These are phyloP conservation scores for Ambrosiella cleistominuta DNA, from an alignment of 2,329 filamentous ascomycete species.

Conservation along the genomic window DNA sequence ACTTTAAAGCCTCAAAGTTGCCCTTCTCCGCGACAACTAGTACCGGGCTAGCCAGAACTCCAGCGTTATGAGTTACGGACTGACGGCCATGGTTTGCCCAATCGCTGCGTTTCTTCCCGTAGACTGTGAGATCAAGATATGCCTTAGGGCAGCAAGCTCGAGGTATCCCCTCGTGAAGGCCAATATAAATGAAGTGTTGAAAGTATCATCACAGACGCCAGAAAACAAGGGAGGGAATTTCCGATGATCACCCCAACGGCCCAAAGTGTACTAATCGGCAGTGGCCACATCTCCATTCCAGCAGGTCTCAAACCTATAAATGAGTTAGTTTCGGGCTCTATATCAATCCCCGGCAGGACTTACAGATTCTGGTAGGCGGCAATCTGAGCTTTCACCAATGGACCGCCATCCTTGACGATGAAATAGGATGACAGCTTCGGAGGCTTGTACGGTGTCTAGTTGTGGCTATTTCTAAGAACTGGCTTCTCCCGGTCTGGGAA, in stretches of 20 bases:
- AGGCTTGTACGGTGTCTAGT: constrained; percentile 25
- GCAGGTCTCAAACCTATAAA: constrained; percentile 46
- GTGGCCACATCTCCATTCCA: constrained; percentile 51
- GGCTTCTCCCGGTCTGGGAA: constrained; percentile 30
- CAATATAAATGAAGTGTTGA: constrained; percentile 46
- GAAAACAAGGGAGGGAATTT: constrained; percentile 45
- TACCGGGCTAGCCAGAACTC: constrained; percentile 26
- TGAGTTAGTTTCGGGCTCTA: constrained; percentile 23
- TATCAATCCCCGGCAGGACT: not conserved
- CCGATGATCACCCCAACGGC: constrained; percentile 36
- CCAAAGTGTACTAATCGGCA: constrained; percentile 47
- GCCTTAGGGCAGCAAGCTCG: constrained; percentile 45
- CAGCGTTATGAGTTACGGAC: constrained; percentile 28
- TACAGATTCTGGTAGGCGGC: not conserved
- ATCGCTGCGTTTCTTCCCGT: constrained; percentile 53
- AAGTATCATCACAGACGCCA: constrained; percentile 33
- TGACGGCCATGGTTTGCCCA: constrained; percentile 50
- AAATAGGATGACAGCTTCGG: not conserved
- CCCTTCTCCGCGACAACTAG: constrained; percentile 38
- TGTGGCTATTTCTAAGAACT: constrained; percentile 8
- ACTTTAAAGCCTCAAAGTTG: constrained; percentile 53
- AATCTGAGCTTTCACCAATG: not conserved
- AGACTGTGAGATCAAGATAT: constrained; percentile 62
- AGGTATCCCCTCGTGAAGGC: constrained; percentile 49
- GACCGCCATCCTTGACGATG: not conserved